Conservation (phyloP, 495 filamentous ascomycete genomes). For the Penicillium herquei region DNA sequence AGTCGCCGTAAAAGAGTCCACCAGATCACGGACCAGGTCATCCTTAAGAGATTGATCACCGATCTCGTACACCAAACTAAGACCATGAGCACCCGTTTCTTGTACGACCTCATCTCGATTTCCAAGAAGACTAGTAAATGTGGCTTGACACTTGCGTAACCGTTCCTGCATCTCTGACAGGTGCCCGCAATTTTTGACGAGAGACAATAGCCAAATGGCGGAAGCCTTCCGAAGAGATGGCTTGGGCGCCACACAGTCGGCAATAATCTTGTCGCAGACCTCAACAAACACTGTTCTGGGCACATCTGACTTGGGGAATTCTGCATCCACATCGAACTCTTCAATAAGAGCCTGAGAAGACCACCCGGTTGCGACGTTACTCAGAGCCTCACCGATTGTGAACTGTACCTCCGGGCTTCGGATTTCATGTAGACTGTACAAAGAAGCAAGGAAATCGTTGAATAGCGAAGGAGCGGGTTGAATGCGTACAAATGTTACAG, state of each 20-base stretch:
- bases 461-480: slow-evolving; percentile 29
- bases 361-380: slow-evolving; percentile 77
- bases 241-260: slow-evolving; percentile 76
- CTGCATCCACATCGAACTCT: slow-evolving; percentile 61
- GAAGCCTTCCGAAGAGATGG: slow-evolving; percentile 85
- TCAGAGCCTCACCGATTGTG: slow-evolving; percentile 80
- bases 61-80: slow-evolving; percentile 88
- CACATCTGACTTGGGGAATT: slow-evolving; percentile 36
- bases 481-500: slow-evolving; percentile 49
- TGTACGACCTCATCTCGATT: slow-evolving; percentile 92
- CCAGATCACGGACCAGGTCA: slow-evolving; percentile 80
- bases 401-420: slow-evolving; percentile 85
- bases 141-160: slow-evolving; percentile 75
- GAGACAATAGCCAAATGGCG: slow-evolving; percentile 86
- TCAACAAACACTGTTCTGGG: slow-evolving; percentile 49
- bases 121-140: slow-evolving; percentile 82
- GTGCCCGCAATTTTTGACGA: slow-evolving; percentile 89
- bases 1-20: slow-evolving; percentile 80
- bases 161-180: slow-evolving; percentile 65
- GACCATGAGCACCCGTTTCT: slow-evolving; percentile 87
- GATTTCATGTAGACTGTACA: slow-evolving; percentile 77
- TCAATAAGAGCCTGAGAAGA: slow-evolving; percentile 59
- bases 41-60: slow-evolving; percentile 77
- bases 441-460: slow-evolving; percentile 51
- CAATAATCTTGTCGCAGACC: slow-evolving; percentile 65